Evolutionary conservation across 2,329 filamentous ascomycete genomes (phyloP).

Genomic region (Calonectria pteridis): DNA sequence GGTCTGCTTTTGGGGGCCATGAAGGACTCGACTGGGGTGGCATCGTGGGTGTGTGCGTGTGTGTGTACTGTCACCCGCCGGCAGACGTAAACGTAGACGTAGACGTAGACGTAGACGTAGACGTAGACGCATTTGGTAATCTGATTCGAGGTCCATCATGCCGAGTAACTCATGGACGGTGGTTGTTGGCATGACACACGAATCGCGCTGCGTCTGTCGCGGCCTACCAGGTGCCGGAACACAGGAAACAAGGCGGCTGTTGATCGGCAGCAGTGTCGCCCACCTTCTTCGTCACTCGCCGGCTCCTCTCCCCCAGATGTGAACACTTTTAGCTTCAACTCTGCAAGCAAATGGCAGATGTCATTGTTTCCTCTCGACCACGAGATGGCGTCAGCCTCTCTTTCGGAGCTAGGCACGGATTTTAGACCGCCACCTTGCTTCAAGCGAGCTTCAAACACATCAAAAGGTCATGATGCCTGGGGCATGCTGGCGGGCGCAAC

Average conservation of each 20-base stretch:
- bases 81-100: neutral
- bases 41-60: neutral
- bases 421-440: conserved; percentile 12
- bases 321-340: neutral
- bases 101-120: neutral
- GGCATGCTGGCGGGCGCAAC: conserved; percentile 1
- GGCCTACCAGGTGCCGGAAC: neutral
- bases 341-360: neutral
- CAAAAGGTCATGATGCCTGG: conserved; percentile 5
- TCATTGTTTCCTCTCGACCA: neutral
- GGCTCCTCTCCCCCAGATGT: neutral
- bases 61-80: neutral
- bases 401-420: conserved; percentile 16
- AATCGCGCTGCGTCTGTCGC: conserved; percentile 11
- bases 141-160: conserved; percentile 10
- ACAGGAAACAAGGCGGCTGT: conserved; percentile 8
- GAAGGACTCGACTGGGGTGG: neutral
- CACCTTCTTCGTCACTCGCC: conserved; percentile 1
- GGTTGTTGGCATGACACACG: neutral
- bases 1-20: neutral
- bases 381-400: conserved; percentile 27
- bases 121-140: conserved; percentile 3
- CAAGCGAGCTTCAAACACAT: neutral
- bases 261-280: conserved; percentile 10
- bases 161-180: neutral